A percentile compares a stretch with the other conserved stretches of the same genome.
These are phyloP conservation scores for Chamaecyparis obtusa DNA, from an alignment of 75 land plant genomes.

Conservation along the genomic window DNA sequence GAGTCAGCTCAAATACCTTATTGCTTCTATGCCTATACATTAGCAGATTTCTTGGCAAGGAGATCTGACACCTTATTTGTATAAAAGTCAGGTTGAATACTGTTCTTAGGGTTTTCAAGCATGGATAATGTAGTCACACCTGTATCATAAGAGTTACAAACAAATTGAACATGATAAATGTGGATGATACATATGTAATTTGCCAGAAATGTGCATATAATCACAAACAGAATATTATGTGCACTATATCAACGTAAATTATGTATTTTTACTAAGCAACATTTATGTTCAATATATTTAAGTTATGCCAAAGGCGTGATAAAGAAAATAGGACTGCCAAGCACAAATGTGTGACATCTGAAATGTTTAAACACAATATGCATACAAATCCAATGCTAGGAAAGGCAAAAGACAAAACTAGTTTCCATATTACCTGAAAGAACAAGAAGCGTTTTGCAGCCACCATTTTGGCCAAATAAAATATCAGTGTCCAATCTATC, in stretches of 20 bases:
- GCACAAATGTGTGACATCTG: neutral
- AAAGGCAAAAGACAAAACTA: neutral
- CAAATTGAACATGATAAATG: neutral
- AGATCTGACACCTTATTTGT: slow-evolving; percentile 87
- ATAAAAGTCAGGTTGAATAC: slow-evolving; percentile 97
- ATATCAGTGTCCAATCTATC: slow-evolving; percentile 79
- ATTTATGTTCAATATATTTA: neutral
- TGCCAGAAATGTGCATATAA: neutral
- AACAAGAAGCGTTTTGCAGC: slow-evolving; percentile 79
- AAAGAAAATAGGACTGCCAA: neutral
- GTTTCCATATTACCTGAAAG: slow-evolving; percentile 43
- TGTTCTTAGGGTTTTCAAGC: slow-evolving; percentile 80
- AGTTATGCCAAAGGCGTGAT: neutral
- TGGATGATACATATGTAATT: neutral
- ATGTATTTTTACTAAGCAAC: neutral
- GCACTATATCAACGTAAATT: neutral
- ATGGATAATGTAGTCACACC: slow-evolving; percentile 82
- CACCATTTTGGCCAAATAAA: slow-evolving; percentile 78
- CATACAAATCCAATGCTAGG: neutral
- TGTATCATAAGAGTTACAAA: slow-evolving; percentile 14
- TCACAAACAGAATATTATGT: neutral
- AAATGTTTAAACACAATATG: neutral
- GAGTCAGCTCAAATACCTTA: neutral
- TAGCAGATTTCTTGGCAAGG: slow-evolving; percentile 67
- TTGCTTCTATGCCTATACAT: slow-evolving; percentile 29